Base-by-base conservation (phyloP, 345 rosid genomes). In the Hibiscus tridactylites region DNA sequence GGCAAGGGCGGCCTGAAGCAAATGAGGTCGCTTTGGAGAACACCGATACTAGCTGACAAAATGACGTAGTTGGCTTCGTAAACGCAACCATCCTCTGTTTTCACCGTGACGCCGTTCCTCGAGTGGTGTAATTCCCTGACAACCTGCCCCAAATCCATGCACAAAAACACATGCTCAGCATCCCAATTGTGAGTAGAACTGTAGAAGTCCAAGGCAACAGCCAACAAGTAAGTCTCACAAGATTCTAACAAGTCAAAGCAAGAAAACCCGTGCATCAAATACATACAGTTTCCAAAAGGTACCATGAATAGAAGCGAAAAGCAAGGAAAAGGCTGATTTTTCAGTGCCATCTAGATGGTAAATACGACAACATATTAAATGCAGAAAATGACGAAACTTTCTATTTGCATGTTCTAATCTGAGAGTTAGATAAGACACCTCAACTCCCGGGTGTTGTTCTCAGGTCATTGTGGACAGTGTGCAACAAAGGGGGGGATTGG, bases 11-110 rank as follows among this genome's bases (percentile, higher is more conserved):
- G 99, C 74, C 75, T 80, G 69, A 92, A 91, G 63, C 96, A 83
- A 62, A 95, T 85, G 80, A 95, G 99, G 67, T 83, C 81, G 71
- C 97, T 90, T 68, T 92, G 91, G 67, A 94, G 97, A 76, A 94
- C 98, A 54, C 98, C 97, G 50, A 94, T 88, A 78, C 98, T 94
- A 71, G 79, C 97, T 10, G 99, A 94, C 90, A 92, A 84, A 75
- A 92, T 85, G 69, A 90, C 86, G 82, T 92, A 92, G 77, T 84
- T 81, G 71, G 97, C 95, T 82, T 92, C 91, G 84, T 86, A 88
- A 67, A 88, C 74, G 70, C 87, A 85, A 73, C 99, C 99, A 84
- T 92, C 99, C 85, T 94, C 99, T 24, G 97, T 90, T 78, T 83
- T 85, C 70, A 94, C 90, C 44, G 65, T 70, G 15, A 94, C 97